Percentiles rank a stretch among this genome's conserved stretches.
Evolutionary conservation across 2,329 filamentous ascomycete species (phyloP).

Genomic region (Amauroascus verrucosus): DNA sequence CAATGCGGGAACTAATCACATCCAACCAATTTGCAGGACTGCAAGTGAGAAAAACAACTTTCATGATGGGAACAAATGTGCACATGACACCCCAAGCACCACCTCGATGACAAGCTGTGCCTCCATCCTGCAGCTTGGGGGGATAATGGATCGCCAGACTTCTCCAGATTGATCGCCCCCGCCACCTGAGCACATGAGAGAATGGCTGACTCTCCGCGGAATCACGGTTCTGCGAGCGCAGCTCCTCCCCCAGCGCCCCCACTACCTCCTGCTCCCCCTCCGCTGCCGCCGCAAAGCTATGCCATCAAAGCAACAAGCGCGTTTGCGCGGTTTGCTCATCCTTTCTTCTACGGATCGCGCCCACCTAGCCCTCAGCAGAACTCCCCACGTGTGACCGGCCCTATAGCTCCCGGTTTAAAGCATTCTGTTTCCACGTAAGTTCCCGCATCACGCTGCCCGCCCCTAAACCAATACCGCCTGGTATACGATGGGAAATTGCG

Average conservation of each 20-base stretch:
- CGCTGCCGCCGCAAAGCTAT: conserved; percentile 33
- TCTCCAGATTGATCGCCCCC: conserved; percentile 13
- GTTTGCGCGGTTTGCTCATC: conserved; percentile 45
- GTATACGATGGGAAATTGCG: neutral
- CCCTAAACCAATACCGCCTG: too few species aligned
- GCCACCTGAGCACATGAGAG: conserved; percentile 20
- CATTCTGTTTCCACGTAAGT: conserved; percentile 34
- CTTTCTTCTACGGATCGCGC: conserved; percentile 45
- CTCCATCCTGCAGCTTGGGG: conserved; percentile 8
- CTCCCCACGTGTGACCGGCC: conserved; percentile 23
- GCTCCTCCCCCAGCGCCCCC: conserved; percentile 18
- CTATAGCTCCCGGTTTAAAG: conserved; percentile 25
- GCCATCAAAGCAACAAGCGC: conserved; percentile 38
- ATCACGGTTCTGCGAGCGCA: conserved; percentile 22
- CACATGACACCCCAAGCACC: neutral
- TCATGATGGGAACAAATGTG: neutral
- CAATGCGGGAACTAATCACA: neutral
- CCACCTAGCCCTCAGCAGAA: conserved; percentile 43
- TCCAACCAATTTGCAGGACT: neutral
- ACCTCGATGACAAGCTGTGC: conserved; percentile 6
- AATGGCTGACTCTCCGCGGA: conserved; percentile 25
- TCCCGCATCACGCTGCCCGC: neutral
- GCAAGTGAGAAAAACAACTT: neutral
- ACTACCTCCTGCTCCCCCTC: conserved; percentile 25
- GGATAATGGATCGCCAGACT: conserved; percentile 17